These are phyloP conservation scores for Trichosporon sp. DNA, from an alignment of 1,284 basidiomycete species.

Conservation along the genomic window DNA sequence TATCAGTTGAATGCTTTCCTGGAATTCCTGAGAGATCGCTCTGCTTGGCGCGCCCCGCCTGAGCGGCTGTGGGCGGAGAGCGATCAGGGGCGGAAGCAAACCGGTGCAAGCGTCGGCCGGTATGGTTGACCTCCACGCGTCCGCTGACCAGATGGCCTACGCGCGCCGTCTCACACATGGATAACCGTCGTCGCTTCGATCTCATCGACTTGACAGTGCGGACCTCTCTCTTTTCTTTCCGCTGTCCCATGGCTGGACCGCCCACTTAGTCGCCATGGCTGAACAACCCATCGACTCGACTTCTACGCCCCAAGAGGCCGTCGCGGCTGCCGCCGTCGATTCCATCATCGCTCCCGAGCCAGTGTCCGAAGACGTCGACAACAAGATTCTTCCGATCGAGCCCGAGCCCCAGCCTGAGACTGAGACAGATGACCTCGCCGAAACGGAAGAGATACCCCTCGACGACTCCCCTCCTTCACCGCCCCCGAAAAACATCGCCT, in stretches of 20 bases:
- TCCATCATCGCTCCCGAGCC: neutral
- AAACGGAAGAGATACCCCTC: neutral
- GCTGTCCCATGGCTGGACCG: neutral
- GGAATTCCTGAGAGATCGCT: no score
- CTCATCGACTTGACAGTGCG: neutral
- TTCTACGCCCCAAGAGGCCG: neutral
- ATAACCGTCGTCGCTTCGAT: no score
- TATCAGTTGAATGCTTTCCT: no score
- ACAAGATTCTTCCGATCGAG: neutral
- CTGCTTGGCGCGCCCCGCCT: neutral
- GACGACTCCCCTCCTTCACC: neutral
- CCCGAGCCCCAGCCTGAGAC: neutral
- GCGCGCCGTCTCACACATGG: neutral
- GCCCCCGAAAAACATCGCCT: neutral
- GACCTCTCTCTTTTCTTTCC: neutral
- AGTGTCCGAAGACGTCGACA: no score
- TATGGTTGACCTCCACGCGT: constrained; percentile 2
- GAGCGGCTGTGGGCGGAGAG: neutral
- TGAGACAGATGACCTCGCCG: neutral
- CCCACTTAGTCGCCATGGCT: neutral
- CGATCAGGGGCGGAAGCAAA: neutral
- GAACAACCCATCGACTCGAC: neutral
- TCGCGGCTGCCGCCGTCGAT: neutral
- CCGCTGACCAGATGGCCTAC: neutral
- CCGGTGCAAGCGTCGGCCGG: neutral